Base-by-base conservation (phyloP, 176 grass and related monocot species). In the Carex littledalei region DNA sequence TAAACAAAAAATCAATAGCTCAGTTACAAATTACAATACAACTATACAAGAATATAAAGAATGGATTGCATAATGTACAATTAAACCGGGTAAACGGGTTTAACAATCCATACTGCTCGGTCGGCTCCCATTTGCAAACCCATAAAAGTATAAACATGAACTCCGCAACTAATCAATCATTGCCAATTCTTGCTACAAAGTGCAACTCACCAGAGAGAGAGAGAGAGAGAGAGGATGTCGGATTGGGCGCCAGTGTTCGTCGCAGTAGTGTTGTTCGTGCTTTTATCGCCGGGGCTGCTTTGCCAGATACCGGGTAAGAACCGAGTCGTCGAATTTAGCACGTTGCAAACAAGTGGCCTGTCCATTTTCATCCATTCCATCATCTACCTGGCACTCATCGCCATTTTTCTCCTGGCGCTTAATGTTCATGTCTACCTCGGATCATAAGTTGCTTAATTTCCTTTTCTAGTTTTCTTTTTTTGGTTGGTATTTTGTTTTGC, bases 341-440 rank as follows among this genome's bases (percentile, higher is more conserved):
- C 85, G 16, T 43, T 86, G 76, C 85, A 86, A 21, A 86, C 85
- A 18, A 86, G 60, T 11, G 72, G 85, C 60, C 1, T 86, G 16
- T 86, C 85, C 85, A 86, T 86, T 57, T 81, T 86, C 47, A 80
- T 86, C 39, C 85, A 86, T 22, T 86, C 76, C 9, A 69, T 86
- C 63, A 86, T 86, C 3, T 86, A 80, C 63, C 71, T 86, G 6
- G 76, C 76, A 5, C 85, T 86, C 59, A 70, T 86, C 16, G 75
- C 85, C 75, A 81, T 86, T 41, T 86, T 86, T 26, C 49, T 86
- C 22, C 13, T 86, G 2, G 85, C 85, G 5, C 15, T 86, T 56
- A 67, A 80, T 39, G 76, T 86, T 55, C 85, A 86, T 58, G 65
- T 86, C 45, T 86, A 86, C 71, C 35, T 86, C 10, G 85, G 85